phyloP scores from a whole-genome alignment of 179 eudicot genomes.

The Vitellaria paradoxa region DNA sequence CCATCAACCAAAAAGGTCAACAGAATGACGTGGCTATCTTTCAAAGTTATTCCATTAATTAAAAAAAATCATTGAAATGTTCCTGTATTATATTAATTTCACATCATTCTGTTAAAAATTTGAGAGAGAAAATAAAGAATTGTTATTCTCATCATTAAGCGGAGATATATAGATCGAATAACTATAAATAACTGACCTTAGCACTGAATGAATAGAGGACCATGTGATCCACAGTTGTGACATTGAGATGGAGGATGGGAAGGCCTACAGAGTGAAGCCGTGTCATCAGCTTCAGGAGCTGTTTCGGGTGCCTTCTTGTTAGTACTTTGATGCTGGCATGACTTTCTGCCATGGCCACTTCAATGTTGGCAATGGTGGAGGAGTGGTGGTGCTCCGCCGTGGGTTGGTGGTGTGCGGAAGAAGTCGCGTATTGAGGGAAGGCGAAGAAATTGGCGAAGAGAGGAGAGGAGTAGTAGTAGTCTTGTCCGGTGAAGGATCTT shows the following conservation, averaged over 20 bases:
- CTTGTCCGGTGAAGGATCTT: not conserved
- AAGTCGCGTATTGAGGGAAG: slow-evolving; percentile 35
- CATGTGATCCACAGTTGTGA: slow-evolving; percentile 38
- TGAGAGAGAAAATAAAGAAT: no score
- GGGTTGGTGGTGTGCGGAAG: not conserved
- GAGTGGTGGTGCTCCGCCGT: slow-evolving; percentile 12
- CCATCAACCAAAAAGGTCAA: no score
- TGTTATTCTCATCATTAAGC: no score
- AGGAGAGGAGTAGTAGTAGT: not conserved
- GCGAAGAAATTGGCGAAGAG: slow-evolving; percentile 38
- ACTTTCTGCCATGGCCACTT: slow-evolving; percentile 42
- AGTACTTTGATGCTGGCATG: slow-evolving; percentile 44
- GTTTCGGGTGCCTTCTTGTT: slow-evolving; percentile 39
- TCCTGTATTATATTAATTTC: no score
- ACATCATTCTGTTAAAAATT: no score
- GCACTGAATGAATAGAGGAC: slow-evolving; percentile 42
- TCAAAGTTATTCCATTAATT: no score
- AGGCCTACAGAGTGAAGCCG: slow-evolving; percentile 35
- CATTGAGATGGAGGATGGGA: slow-evolving; percentile 44
- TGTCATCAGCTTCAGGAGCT: slow-evolving; percentile 33
- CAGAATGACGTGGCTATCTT: no score
- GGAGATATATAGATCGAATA: no score
- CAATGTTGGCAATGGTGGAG: slow-evolving; percentile 33
- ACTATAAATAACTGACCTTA: slow-evolving; percentile 32
- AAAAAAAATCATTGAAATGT: no score